Percentiles rank a stretch among this genome's conserved stretches.
Conservation (phyloP, 1,284 basidiomycete species). For the Marasmius sp. region DNA sequence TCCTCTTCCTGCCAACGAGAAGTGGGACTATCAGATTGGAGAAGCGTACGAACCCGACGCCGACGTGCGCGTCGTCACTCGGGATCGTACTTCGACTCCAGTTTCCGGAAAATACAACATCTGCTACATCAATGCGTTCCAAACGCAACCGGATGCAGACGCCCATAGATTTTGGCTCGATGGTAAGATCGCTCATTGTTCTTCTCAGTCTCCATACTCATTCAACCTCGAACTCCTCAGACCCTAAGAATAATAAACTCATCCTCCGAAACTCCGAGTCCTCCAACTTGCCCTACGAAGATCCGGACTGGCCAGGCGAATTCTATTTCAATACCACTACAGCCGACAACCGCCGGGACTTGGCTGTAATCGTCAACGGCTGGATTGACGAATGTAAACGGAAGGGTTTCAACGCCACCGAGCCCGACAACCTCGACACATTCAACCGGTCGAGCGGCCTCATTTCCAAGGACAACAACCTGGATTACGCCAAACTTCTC, state of each 20-base stretch:
- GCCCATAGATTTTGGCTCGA: background rate
- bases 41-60: slow-evolving; percentile 10
- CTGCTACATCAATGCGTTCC: slow-evolving; percentile 17
- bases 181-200: background rate
- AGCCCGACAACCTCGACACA: slow-evolving; percentile 16
- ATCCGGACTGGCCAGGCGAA: slow-evolving; percentile 15
- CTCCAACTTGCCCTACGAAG: slow-evolving; percentile 1
- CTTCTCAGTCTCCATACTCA: background rate
- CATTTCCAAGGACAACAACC: slow-evolving; percentile 7
- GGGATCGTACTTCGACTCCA: slow-evolving; percentile 7
- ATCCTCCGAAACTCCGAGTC: slow-evolving; percentile 4
- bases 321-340: slow-evolving; percentile 13
- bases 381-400: slow-evolving; percentile 9
- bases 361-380: slow-evolving; percentile 10
- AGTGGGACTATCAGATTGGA: slow-evolving; percentile 14
- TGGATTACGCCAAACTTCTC: slow-evolving; percentile 10
- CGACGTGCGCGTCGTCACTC: slow-evolving; percentile 6
- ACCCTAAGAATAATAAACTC: background rate
- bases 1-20: slow-evolving; percentile 3
- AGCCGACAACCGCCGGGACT: slow-evolving; percentile 4
- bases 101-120: slow-evolving; percentile 12
- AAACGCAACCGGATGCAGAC: slow-evolving; percentile 7
- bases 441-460: slow-evolving; percentile 11
- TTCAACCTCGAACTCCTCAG: background rate
- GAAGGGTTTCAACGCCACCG: slow-evolving; percentile 14